A percentile compares a stretch with the other conserved stretches of the same genome.
phyloP scores from a whole-genome alignment of 2,329 filamentous ascomycete genomes.

The Cladosporium colombiae region DNA sequence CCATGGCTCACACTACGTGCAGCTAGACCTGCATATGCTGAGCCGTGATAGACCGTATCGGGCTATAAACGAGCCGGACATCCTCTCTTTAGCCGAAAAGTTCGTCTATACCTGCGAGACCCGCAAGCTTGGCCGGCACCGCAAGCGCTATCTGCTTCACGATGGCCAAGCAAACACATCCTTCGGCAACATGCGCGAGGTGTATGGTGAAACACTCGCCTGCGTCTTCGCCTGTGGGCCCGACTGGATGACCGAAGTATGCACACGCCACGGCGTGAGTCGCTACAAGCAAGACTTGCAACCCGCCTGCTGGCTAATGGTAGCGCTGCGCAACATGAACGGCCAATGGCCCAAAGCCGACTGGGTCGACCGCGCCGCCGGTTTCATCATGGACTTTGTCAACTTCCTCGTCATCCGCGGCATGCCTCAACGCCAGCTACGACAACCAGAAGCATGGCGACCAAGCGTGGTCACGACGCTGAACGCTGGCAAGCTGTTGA shows the following conservation, averaged over 20 bases:
- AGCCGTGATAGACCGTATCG: conserved; percentile 34
- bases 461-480: conserved; percentile 31
- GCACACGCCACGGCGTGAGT: conserved; percentile 35
- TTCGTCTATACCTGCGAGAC: conserved; percentile 39
- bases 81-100: conserved; percentile 34
- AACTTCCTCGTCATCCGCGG: conserved; percentile 39
- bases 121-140: conserved; percentile 34
- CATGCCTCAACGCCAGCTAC: conserved; percentile 35
- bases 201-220: conserved; percentile 45
- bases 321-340: conserved; percentile 41
- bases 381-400: conserved; percentile 39
- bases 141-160: conserved; percentile 35
- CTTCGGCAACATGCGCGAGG: conserved; percentile 42
- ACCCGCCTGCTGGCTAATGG: conserved; percentile 35
- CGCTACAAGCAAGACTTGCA: conserved; percentile 36
- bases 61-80: conserved; percentile 32
- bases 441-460: conserved; percentile 33
- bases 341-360: conserved; percentile 33
- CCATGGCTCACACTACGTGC: conserved; percentile 41
- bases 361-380: conserved; percentile 33
- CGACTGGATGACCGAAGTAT: conserved; percentile 42
- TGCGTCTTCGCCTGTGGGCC: conserved; percentile 44
- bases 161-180: conserved; percentile 37
- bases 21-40: conserved; percentile 45
- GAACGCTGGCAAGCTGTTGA: conserved; percentile 32